phyloP scores from a whole-genome alignment of 2,329 filamentous ascomycete species.

The Penicillium oxalicum region DNA sequence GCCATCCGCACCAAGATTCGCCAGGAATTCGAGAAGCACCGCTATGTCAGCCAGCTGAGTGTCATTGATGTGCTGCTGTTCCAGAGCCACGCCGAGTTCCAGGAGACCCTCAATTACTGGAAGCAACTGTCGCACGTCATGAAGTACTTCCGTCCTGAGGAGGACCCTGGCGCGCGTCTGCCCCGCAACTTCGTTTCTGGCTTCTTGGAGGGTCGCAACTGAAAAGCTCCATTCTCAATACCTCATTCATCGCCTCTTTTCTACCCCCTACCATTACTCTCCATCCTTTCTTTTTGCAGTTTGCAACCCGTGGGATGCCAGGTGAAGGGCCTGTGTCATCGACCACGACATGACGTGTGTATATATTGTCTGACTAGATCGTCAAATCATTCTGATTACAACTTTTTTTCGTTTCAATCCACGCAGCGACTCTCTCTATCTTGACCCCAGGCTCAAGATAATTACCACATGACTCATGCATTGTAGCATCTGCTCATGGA shows the following conservation, averaged over 20 bases:
- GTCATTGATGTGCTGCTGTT: slow-evolving; percentile 85
- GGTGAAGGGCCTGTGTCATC: slow-evolving; percentile 13
- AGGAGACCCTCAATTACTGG: slow-evolving; percentile 99
- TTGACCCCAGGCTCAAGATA: not conserved
- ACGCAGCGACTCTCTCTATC: not conserved
- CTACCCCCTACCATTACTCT: not conserved
- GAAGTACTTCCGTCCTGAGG: slow-evolving; percentile 91
- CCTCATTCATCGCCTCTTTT: not conserved
- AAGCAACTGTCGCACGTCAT: slow-evolving; percentile 94
- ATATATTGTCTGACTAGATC: slow-evolving; percentile 33
- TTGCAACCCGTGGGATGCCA: slow-evolving; percentile 19
- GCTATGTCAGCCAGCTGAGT: slow-evolving; percentile 82
- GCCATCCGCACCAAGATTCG: slow-evolving; percentile 86
- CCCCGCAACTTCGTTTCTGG: slow-evolving; percentile 88
- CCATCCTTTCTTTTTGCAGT: slow-evolving; percentile 13
- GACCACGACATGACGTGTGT: slow-evolving; percentile 30
- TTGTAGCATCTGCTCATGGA: no score
- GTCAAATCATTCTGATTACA: slow-evolving; percentile 8
- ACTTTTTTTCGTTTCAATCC: not conserved
- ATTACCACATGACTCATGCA: no score
- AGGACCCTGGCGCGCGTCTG: slow-evolving; percentile 66
- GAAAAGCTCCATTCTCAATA: slow-evolving; percentile 21
- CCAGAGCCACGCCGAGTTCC: slow-evolving; percentile 88
- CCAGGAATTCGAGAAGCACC: slow-evolving; percentile 93
- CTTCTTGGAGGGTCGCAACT: slow-evolving; percentile 78